A percentile compares a stretch with the other conserved stretches of the same genome.
These are phyloP conservation scores for Lophiostoma macrostomum DNA, from an alignment of 495 filamentous ascomycete species.

Conservation along the genomic window DNA sequence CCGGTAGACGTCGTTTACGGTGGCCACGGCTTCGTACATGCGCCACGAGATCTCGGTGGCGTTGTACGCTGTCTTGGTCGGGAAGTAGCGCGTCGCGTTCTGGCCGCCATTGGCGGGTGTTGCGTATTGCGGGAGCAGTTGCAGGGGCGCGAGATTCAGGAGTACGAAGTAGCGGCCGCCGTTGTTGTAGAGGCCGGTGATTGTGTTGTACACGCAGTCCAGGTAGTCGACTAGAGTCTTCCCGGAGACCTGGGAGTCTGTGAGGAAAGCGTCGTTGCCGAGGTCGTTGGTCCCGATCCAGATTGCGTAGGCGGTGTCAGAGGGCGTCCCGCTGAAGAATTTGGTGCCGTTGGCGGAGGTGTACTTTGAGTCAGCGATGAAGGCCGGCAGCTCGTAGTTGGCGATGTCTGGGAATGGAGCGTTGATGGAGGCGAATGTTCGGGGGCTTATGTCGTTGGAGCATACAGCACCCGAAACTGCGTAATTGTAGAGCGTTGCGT, in stretches of 20 bases:
- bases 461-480: constrained; percentile 68
- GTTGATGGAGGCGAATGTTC: constrained; percentile 48
- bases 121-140: constrained; percentile 61
- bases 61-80: constrained; percentile 61
- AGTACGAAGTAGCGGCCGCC: constrained; percentile 69
- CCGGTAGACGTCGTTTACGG: constrained; percentile 58
- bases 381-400: constrained; percentile 68
- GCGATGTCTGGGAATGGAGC: constrained; percentile 58
- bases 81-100: constrained; percentile 56
- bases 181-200: constrained; percentile 58
- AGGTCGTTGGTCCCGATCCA: constrained; percentile 83
- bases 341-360: constrained; percentile 42
- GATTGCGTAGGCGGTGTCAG: constrained; percentile 66
- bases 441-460: constrained; percentile 61
- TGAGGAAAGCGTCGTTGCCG: constrained; percentile 59
- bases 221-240: constrained; percentile 61
- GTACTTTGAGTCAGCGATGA: constrained; percentile 57
- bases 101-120: constrained; percentile 50
- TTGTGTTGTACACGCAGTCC: constrained; percentile 59
- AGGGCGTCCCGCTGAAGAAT: constrained; percentile 50
- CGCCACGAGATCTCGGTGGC: constrained; percentile 54
- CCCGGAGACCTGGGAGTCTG: constrained; percentile 55
- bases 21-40: constrained; percentile 60
- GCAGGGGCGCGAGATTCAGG: constrained; percentile 61
- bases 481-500: constrained; percentile 66